A percentile compares a stretch with the other conserved stretches of the same genome.
Conservation (phyloP, 225 moss, liverwort and hornwort genomes). For the Climacium dendroides region DNA sequence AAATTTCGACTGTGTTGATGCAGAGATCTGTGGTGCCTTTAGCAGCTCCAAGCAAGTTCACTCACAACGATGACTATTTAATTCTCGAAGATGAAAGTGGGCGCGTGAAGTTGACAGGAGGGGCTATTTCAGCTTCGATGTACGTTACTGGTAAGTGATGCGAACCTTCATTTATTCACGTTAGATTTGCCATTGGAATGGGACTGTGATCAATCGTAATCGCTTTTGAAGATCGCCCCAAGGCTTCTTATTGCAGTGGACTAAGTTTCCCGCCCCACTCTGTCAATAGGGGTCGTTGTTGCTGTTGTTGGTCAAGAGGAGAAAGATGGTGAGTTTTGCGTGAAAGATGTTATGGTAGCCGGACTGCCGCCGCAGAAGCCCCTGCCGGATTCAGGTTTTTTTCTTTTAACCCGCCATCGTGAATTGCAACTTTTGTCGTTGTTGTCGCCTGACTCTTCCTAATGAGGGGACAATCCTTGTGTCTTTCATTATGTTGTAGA, state of each 20-base stretch:
- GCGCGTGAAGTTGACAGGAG: slow-evolving; percentile 70
- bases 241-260: neutral
- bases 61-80: slow-evolving; percentile 64
- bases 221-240: neutral
- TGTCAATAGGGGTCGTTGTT: slow-evolving; percentile 60
- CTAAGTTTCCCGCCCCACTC: neutral
- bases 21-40: slow-evolving; percentile 83
- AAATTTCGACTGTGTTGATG: neutral
- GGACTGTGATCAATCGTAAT: neutral
- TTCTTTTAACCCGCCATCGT: neutral
- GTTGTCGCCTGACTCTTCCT: neutral
- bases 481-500: neutral
- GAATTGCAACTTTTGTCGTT: neutral
- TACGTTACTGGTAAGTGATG: slow-evolving; percentile 66
- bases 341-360: slow-evolving; percentile 76
- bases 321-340: slow-evolving; percentile 82
- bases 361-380: slow-evolving; percentile 76
- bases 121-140: slow-evolving; percentile 34
- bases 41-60: slow-evolving; percentile 69
- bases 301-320: slow-evolving; percentile 81
- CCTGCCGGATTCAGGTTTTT: slow-evolving; percentile 31
- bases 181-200: neutral
- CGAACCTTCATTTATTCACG: neutral
- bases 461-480: neutral
- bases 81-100: slow-evolving; percentile 97